These are phyloP conservation scores for Exserohilum rostratum DNA, from an alignment of 2,329 filamentous ascomycete genomes.

Conservation along the genomic window DNA sequence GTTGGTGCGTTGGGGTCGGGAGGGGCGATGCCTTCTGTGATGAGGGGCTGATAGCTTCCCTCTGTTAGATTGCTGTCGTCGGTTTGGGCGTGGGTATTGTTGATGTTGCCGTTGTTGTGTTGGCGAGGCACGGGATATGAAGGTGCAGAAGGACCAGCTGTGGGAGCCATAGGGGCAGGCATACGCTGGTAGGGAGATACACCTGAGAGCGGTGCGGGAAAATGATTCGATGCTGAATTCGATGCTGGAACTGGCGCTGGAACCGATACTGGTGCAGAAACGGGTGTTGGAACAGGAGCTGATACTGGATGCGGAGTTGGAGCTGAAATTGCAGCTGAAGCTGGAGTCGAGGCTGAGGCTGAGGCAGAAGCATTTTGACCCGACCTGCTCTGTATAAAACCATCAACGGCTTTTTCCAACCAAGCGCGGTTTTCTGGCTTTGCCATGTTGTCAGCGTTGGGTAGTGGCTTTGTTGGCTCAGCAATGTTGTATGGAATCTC, in stretches of 20 bases:
- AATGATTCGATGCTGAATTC: not conserved
- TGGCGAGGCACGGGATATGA: too few relatives aligned
- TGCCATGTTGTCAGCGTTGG: not conserved
- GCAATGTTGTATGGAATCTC: too few relatives aligned
- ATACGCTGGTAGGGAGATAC: not conserved
- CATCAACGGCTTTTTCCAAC: too few relatives aligned
- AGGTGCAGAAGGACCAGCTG: not conserved
- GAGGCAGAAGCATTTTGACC: too few relatives aligned
- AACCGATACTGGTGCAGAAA: too few relatives aligned
- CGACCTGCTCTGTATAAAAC: too few relatives aligned
- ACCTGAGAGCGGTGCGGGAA: not conserved
- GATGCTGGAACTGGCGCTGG: not conserved
- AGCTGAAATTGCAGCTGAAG: not conserved
- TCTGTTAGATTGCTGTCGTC: not conserved
- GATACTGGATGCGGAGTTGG: not conserved
- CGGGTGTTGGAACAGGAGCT: too few relatives aligned
- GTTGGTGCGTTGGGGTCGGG: not conserved
- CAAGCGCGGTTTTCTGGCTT: too few relatives aligned
- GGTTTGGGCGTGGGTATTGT: not conserved
- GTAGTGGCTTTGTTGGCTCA: too few relatives aligned
- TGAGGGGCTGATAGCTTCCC: constrained; percentile 1
- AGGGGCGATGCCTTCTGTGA: not conserved
- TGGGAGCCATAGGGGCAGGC: not conserved
- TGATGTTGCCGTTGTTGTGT: not conserved
- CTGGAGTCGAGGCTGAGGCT: not conserved